These are phyloP conservation scores for Diaporthe sp. DNA, from an alignment of 2,329 filamentous ascomycete genomes.

Conservation along the genomic window DNA sequence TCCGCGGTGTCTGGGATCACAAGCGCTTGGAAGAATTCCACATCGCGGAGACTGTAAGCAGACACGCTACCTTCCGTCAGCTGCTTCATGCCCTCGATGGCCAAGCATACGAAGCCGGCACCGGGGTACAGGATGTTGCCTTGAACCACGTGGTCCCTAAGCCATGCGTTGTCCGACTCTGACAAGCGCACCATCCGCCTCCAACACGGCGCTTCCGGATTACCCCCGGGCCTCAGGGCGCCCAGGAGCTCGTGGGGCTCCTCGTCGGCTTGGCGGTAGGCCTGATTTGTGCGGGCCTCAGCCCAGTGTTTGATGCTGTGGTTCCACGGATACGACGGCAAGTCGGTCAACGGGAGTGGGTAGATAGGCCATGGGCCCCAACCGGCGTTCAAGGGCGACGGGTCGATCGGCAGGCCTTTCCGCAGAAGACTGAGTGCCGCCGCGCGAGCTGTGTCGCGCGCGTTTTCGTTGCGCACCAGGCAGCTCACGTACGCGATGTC, in stretches of 20 bases:
- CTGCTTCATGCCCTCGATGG: constrained; percentile 15
- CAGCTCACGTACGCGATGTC: not conserved
- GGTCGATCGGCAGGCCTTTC: not conserved
- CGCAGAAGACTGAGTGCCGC: not conserved
- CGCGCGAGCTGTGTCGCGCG: not conserved
- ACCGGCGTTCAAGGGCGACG: not conserved
- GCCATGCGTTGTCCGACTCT: not conserved
- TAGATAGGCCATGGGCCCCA: too few species aligned
- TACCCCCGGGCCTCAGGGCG: constrained; percentile 45
- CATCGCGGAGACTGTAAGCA: constrained; percentile 24
- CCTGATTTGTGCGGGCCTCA: constrained; percentile 49
- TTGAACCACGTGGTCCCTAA: not conserved
- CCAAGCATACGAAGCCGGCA: not conserved
- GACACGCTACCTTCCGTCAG: not conserved
- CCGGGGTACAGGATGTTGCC: not conserved
- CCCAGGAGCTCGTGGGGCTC: constrained; percentile 56
- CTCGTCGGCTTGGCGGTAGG: constrained; percentile 49
- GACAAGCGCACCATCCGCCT: constrained; percentile 47
- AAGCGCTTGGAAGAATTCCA: not conserved
- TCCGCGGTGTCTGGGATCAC: constrained; percentile 9
- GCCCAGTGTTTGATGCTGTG: constrained; percentile 56
- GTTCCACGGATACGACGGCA: constrained; percentile 62
- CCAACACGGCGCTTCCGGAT: constrained; percentile 49
- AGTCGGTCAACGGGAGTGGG: constrained; percentile 51
- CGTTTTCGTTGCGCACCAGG: not conserved